Base-by-base conservation (phyloP, 768 basidiomycete genomes). In the Boletus coccyginus region DNA sequence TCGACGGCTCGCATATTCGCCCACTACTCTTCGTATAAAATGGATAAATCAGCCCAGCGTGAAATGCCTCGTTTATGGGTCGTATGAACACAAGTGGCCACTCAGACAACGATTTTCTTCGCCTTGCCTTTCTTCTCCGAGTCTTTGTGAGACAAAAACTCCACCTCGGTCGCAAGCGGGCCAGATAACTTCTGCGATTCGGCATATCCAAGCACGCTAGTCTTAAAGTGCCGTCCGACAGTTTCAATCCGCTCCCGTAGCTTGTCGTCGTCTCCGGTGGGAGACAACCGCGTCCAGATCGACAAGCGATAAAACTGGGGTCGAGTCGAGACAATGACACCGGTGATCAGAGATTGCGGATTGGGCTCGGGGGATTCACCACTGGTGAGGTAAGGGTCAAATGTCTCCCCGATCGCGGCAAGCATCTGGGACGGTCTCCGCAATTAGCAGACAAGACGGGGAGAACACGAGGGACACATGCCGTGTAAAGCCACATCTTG, bases 401-500 rank as follows among this genome's bases (percentile, higher is more conserved):
- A 98, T 0, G 94, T 99, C 76, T 99, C 97, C 51, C 97, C 97
- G 62, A 99, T 99, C 44, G 96, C 97, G 57, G 97, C 97, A 56
- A 99, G 86, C 96, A 98, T 98, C 97, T 98, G 72, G 31, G 41
- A 41, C 31, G 16, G 8, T 24, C n/a, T n/a, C 39, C 52, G 43
- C 12, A 12, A 29, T 64, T 21, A 62, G 56, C 14, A 32, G 21
- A 41, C 36, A 12, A 29, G 8, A 53, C 24, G 44, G 8, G 9
- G 11, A 16, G 16, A 24, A 50, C 9, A 43, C 27, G 32, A 27
- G 17, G 51, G 55, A 7, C 39, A 72, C 74, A 41, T 70, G 97
- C 96, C 49, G 97, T 99, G 76, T 94, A 95, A 52, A 99, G 81
- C 97, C 97, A 99, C 90, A 95, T 94, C 71, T 86, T 88, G 72